Evolutionary conservation across 768 basidiomycete genomes (phyloP).

Genomic region (Hirschioporus abietinus): DNA sequence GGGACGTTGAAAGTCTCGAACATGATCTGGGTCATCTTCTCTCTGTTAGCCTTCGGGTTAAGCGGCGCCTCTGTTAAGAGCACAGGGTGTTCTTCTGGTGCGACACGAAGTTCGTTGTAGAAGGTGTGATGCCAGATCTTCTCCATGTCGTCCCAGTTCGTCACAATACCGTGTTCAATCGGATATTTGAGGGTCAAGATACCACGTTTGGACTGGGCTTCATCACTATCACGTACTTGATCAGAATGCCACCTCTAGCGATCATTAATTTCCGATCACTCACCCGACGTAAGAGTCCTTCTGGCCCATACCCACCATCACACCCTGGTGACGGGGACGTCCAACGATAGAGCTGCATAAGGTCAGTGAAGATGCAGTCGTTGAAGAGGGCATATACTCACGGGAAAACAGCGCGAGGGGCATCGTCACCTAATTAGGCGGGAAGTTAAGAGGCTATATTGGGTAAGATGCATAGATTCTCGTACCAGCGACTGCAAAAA

Average conservation of each 20-base stretch:
- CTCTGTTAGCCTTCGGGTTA: conserved; percentile 89
- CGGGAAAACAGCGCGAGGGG: conserved; percentile 92
- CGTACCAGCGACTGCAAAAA: conserved; percentile 42
- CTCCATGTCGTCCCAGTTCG: conserved; percentile 77
- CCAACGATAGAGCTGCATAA: conserved; percentile 55
- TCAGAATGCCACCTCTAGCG: conserved; percentile 3
- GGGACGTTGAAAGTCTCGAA: conserved; percentile 94
- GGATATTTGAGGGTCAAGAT: conserved; percentile 67
- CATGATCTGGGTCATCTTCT: conserved; percentile 97
- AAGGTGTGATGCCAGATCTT: conserved; percentile 75
- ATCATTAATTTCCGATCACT: conserved; percentile 16
- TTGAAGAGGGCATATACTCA: conserved; percentile 36
- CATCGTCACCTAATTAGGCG: conserved; percentile 62
- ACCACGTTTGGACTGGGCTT: conserved; percentile 71
- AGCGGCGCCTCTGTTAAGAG: conserved; percentile 88
- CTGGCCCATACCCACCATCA: conserved; percentile 76
- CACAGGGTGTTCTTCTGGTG: conserved; percentile 89
- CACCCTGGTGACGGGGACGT: conserved; percentile 67
- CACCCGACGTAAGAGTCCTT: conserved; percentile 75
- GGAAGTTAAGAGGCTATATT: neutral
- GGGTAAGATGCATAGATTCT: neutral
- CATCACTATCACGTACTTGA: conserved; percentile 43
- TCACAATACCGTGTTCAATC: conserved; percentile 68
- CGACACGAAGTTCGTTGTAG: conserved; percentile 91
- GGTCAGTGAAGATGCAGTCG: neutral